Evolutionary conservation across 2,329 filamentous ascomycete species (phyloP), one percentile per base, ranked within the genome.

Genomic region (Niveomyces coronatus): DNA sequence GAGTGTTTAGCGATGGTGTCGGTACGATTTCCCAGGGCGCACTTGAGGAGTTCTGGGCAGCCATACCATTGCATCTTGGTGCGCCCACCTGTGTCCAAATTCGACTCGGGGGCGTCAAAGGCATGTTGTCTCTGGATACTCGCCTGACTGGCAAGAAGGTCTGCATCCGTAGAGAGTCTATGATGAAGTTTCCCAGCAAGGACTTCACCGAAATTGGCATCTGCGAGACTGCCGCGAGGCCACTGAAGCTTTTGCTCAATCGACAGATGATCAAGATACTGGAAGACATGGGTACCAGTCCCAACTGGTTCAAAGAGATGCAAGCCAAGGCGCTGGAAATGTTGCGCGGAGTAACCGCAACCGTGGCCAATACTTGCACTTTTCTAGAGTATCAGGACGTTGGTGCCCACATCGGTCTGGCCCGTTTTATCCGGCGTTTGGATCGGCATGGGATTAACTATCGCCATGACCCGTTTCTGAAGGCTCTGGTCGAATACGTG

Each of bases 201-300:
- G 66, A 72, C 27, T 60, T 53, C 2, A 54, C 53, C 4, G 70
- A 80, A 35, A 63, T 89, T 2, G 83, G 82, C 43, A 84, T 87
- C 31, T 88, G 82, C 50, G 82, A 81, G 32, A 69, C 75, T 29
- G 78, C 76, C 0, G 76, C 74, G 26, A 75, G 69, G 35, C 79
- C 83, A 0, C 67, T 89, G 6, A 73, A 73, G 0, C 66, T 88
- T 47, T 74, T 78, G 14, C 68, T 93, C 1, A 93, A 93, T 50
- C 76, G 82, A 1, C 84, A 85, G 46, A 67, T 88, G 44, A 86
- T 93, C 60, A 93, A 93, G 53, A 86, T 93, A 5, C 56, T 94
- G 1, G 86, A 94, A 51, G 86, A 93, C 46, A 76, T 89, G 55
- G 69, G 71, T 0, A 76, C 82, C 0, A 53, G 65, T 0, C 51